A percentile compares a stretch with the other conserved stretches of the same genome.
phyloP scores from a whole-genome alignment of 345 rosid genomes.

The Barbarea vulgaris region DNA sequence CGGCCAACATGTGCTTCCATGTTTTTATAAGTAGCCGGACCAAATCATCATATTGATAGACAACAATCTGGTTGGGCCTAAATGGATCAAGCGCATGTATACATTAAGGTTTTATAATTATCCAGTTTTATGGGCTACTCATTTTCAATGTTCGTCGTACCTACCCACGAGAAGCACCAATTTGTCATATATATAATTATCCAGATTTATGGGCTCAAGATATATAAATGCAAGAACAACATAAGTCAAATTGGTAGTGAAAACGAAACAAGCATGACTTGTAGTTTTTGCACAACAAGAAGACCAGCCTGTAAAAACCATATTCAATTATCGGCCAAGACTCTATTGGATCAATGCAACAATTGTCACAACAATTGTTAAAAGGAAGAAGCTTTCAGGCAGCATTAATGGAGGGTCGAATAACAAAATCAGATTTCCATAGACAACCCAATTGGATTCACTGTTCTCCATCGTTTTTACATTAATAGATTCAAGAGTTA shows the following conservation, averaged over 20 bases:
- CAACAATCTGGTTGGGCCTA: not conserved
- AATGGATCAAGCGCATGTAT: not conserved
- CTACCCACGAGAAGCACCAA: no score
- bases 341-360: not conserved
- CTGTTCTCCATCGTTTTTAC: constrained; percentile 25
- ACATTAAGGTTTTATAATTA: not conserved
- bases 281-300: not conserved
- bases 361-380: not conserved
- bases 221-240: not conserved
- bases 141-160: no score
- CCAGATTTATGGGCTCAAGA: no score
- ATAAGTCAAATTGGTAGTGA: not conserved
- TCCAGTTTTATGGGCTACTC: not conserved
- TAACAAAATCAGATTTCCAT: constrained; percentile 32
- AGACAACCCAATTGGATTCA: constrained; percentile 29
- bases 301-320: not conserved
- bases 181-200: no score
- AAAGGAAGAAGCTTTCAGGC: not conserved
- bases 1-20: not conserved
- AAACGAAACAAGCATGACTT: not conserved
- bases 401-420: not conserved
- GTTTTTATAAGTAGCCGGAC: not conserved
- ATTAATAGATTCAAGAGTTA: constrained; percentile 32
- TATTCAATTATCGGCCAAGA: not conserved
- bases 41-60: no score